These are phyloP conservation scores for Wickerhamomyces queroliae DNA, from an alignment of 805 yeast genomes.

Conservation along the genomic window DNA sequence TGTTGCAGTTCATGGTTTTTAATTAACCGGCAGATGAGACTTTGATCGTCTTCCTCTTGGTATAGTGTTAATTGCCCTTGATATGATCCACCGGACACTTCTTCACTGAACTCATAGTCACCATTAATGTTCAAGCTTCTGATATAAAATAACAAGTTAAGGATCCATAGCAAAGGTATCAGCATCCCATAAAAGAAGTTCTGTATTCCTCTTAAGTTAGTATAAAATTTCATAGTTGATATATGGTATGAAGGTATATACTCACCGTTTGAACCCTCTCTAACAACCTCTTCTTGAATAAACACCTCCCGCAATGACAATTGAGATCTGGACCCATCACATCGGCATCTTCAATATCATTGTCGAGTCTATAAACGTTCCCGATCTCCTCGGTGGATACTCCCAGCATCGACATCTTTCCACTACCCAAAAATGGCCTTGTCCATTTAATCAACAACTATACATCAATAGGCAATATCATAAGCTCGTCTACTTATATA, in stretches of 20 bases:
- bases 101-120: conserved; percentile 14
- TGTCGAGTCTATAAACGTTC: not conserved
- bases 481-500: not conserved
- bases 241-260: not conserved
- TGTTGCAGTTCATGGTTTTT: conserved; percentile 8
- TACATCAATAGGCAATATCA: too few relatives aligned
- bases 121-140: not conserved
- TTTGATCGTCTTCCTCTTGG: conserved; percentile 11
- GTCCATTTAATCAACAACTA: not conserved
- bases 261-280: conserved; percentile 12
- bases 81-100: too few relatives aligned
- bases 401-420: not conserved
- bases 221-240: not conserved
- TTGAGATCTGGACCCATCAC: conserved; percentile 6
- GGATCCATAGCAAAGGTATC: conserved; percentile 15
- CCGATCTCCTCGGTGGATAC: not conserved
- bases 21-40: conserved; percentile 7
- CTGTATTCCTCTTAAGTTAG: conserved; percentile 4
- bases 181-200: conserved; percentile 18
- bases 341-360: conserved; percentile 2
- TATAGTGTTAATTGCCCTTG: too few relatives aligned
- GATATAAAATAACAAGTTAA: conserved; percentile 9
- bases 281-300: conserved; percentile 7
- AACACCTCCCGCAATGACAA: conserved; percentile 18
- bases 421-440: not conserved